Percentiles rank a stretch among this genome's conserved stretches.
These are phyloP conservation scores for Pythium brassicae DNA, from an alignment of 352 stramenopile genomes.

Conservation along the genomic window DNA sequence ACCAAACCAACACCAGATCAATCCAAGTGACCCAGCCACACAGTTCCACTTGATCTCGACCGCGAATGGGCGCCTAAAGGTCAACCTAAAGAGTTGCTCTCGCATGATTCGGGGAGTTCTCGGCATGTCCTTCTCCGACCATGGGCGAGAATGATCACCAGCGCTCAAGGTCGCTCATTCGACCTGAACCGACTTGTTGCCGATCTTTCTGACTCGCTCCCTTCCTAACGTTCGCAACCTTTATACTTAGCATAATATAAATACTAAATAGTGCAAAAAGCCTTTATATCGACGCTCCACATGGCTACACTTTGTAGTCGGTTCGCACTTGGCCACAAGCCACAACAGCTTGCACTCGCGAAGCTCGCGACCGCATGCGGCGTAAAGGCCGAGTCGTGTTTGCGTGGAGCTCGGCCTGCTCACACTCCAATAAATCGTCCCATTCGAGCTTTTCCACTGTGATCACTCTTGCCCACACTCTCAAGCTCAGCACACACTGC, in stretches of 20 bases:
- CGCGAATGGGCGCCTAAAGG: too few relatives aligned
- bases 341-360: neutral
- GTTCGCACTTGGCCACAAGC: constrained; percentile 1
- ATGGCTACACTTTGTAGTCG: neutral
- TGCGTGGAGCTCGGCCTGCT: neutral
- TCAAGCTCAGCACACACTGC: neutral
- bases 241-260: too few relatives aligned
- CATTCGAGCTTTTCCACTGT: constrained; percentile 1
- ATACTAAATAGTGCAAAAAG: too few relatives aligned
- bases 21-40: too few relatives aligned
- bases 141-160: too few relatives aligned
- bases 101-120: too few relatives aligned
- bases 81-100: too few relatives aligned
- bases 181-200: neutral
- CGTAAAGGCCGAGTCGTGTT: neutral
- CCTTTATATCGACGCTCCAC: neutral
- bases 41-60: too few relatives aligned
- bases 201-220: neutral
- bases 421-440: neutral
- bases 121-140: too few relatives aligned
- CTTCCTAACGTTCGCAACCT: neutral
- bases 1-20: too few relatives aligned
- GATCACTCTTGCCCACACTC: neutral
- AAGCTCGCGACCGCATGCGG: neutral
- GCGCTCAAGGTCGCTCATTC: too few relatives aligned